These are phyloP conservation scores for Aspergillus wentii DNA, from an alignment of 495 filamentous ascomycete species.

Conservation along the genomic window DNA sequence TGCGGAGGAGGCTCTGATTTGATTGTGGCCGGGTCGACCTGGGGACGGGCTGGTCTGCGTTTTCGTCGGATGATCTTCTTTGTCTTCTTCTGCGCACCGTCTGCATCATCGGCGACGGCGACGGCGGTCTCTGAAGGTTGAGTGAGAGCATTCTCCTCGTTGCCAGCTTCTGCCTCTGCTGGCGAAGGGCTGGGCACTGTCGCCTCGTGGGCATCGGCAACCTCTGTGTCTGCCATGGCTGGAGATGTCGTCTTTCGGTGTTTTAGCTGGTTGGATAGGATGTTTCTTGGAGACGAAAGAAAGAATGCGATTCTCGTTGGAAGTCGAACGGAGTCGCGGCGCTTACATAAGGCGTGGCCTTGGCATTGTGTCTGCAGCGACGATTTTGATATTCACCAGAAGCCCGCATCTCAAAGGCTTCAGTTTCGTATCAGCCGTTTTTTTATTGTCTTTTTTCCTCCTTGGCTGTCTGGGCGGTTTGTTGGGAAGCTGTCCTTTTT, in stretches of 20 bases:
- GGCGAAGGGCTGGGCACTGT: constrained; percentile 4
- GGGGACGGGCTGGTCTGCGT: constrained; percentile 51
- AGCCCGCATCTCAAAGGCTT: too few relatives aligned
- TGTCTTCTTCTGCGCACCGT: constrained; percentile 38
- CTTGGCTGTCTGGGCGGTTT: too few relatives aligned
- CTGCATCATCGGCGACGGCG: constrained; percentile 13
- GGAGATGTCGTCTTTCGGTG: neutral
- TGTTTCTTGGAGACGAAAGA: too few relatives aligned
- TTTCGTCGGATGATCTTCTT: constrained; percentile 51
- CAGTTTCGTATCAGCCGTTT: neutral
- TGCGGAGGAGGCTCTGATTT: constrained; percentile 79
- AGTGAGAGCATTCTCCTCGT: constrained; percentile 17
- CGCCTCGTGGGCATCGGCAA: constrained; percentile 12
- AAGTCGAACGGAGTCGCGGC: too few relatives aligned
- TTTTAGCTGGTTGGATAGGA: too few relatives aligned
- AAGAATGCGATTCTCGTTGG: too few relatives aligned
- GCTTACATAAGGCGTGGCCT: constrained; percentile 20
- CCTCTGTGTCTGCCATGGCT: constrained; percentile 31
- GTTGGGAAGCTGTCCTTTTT: too few relatives aligned
- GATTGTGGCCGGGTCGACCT: constrained; percentile 81
- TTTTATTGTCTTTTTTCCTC: neutral
- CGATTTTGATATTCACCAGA: constrained; percentile 1
- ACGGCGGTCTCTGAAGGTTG: constrained; percentile 14
- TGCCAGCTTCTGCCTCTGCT: constrained; percentile 1
- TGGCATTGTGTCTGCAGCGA: constrained; percentile 4